phyloP scores from a whole-genome alignment of 768 basidiomycete genomes.

The Chiua virens region DNA sequence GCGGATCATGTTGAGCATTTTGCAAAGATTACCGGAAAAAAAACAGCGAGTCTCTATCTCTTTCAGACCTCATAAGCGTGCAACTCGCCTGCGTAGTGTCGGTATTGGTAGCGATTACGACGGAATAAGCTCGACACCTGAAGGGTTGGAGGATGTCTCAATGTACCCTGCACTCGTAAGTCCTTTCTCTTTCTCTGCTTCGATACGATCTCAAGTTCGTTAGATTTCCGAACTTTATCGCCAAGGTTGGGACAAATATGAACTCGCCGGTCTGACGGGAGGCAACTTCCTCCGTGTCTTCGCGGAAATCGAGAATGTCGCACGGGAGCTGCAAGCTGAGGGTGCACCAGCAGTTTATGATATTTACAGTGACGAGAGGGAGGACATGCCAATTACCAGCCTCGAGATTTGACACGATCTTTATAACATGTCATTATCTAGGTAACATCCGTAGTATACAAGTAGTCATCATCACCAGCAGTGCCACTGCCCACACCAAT shows the following conservation, averaged over 20 bases:
- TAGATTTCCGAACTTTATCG: constrained; percentile 45
- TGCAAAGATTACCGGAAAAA: constrained; percentile 66
- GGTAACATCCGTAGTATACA: too few species aligned
- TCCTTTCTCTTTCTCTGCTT: constrained; percentile 1
- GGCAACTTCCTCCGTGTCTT: constrained; percentile 85
- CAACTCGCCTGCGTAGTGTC: constrained; percentile 6
- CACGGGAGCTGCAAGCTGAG: constrained; percentile 55
- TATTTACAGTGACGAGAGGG: too few species aligned
- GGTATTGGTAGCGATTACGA: constrained; percentile 64
- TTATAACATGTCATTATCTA: too few species aligned
- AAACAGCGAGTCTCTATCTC: constrained; percentile 49
- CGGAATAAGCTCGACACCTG: constrained; percentile 65
- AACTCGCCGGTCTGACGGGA: constrained; percentile 80
- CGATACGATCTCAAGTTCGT: not conserved
- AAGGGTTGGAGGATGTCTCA: constrained; percentile 86
- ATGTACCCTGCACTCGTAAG: constrained; percentile 80
- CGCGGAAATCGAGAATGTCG: constrained; percentile 69
- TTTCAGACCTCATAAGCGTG: not conserved
- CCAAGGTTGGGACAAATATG: constrained; percentile 84
- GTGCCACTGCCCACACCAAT: too few species aligned
- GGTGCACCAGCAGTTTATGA: constrained; percentile 61
- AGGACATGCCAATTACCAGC: too few species aligned
- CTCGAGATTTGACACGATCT: too few species aligned
- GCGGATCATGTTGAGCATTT: constrained; percentile 91
- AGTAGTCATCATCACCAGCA: too few species aligned